Base-by-base conservation (phyloP, 2,329 filamentous ascomycete genomes). In the Domatiomyces catenatus region DNA sequence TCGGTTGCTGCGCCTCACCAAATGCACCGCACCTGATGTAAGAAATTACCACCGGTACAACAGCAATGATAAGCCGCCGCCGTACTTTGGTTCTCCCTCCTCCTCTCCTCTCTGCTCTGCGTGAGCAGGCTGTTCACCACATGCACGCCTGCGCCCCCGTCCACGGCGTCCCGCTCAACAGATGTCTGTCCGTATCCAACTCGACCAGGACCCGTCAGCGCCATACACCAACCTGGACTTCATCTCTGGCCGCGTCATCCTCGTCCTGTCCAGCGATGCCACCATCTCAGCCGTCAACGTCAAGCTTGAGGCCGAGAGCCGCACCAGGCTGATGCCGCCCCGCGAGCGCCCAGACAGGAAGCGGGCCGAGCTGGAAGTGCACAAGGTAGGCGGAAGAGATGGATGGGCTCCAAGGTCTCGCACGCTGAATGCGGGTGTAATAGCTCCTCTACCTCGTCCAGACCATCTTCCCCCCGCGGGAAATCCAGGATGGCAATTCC, bases 141-240 rank as follows among this genome's bases (percentile, higher is more conserved):
- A 39, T 39, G 10, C 32, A 12, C 32, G 15, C 12, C 32, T 15
- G 10, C 32, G 32, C 2, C 32, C 32, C 32, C 32, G 15, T 39
- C 10, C 32, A 4, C 32, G 12, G 32, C 12, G 32, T 39, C 32
- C 10, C 10, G 32, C 32, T 15, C 32, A 39, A 15, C 32, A 39
- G 32, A 73, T 73, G 71, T 67, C 71, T 50, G 69, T 69, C 55
- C 64, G 61, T 44, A 66, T 74, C 54, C 59, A 68, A 49, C 63
- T 74, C 52, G 68, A 72, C 54, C 64, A 64, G 46, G 64, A 63
- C 18, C 64, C 68, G 52, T 62, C 63, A 26, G 54, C 49, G 19
- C 66, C 68, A 59, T 73, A 70, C 56, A 74, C 71, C 48, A 74
- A 74, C 51, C 65, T 74, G 47, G 71, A 74, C 56, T 66, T 66